Conservation (phyloP, 768 basidiomycete species). For the Tylopilus sp. region DNA sequence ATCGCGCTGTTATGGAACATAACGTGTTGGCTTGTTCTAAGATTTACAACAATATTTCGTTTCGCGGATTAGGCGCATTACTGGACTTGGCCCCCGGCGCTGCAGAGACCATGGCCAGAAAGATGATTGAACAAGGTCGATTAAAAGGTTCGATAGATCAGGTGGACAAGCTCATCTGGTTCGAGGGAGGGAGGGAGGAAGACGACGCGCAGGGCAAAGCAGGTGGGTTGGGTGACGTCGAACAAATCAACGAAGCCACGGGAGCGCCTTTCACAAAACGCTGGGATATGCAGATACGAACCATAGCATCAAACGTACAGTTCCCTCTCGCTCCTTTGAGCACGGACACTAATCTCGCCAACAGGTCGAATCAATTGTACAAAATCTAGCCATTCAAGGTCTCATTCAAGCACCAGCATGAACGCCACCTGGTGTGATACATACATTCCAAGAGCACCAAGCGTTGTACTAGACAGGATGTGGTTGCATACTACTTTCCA, state of each 20-base stretch:
- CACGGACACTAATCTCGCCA: slow-evolving; percentile 1
- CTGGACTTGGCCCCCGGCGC: slow-evolving; percentile 88
- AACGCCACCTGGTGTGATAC: slow-evolving; percentile 7
- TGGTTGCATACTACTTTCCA: slow-evolving; percentile 45
- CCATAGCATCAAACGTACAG: slow-evolving; percentile 81
- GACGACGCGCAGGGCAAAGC: slow-evolving; percentile 93
- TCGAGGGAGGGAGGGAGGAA: slow-evolving; percentile 82
- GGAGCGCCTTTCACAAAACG: slow-evolving; percentile 88
- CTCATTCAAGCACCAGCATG: slow-evolving; percentile 42
- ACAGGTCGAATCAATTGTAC: slow-evolving; percentile 88
- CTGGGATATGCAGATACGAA: slow-evolving; percentile 93
- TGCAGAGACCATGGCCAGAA: slow-evolving; percentile 95
- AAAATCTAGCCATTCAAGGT: slow-evolving; percentile 70
- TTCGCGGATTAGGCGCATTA: slow-evolving; percentile 86
- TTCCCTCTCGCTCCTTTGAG: neutral
- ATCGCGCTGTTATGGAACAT: slow-evolving; percentile 98
- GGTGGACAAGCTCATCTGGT: slow-evolving; percentile 91
- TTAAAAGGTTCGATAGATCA: slow-evolving; percentile 94
- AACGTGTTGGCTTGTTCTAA: slow-evolving; percentile 95
- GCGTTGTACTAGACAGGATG: slow-evolving; percentile 30
- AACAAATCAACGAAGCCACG: slow-evolving; percentile 84
- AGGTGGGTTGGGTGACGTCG: slow-evolving; percentile 85
- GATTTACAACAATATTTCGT: slow-evolving; percentile 97
- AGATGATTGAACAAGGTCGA: slow-evolving; percentile 98
- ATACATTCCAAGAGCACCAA: slow-evolving; percentile 18